Conservation (phyloP, 176 grass and related monocot genomes). For the Triticum urartu region DNA sequence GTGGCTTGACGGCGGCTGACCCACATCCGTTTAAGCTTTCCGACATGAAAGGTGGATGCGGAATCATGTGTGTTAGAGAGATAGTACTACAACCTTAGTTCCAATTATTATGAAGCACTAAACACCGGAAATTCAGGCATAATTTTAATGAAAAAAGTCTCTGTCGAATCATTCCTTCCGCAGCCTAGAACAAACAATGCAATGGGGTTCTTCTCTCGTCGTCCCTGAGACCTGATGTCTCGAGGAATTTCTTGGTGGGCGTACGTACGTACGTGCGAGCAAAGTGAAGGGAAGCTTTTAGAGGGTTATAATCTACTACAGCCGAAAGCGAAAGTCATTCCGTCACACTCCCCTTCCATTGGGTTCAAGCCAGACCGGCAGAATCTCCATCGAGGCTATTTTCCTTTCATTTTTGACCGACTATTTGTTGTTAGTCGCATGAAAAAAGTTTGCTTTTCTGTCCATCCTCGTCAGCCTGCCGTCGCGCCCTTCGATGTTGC, state of each 20-base stretch:
- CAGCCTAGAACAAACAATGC: not conserved
- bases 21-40: not conserved
- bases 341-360: not conserved
- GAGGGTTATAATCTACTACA: not conserved
- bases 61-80: no score
- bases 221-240: not conserved
- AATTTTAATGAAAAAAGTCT: not conserved
- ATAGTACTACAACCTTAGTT: not conserved
- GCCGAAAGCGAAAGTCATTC: conserved; percentile 38
- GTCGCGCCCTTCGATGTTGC: no score
- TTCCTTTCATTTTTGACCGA: no score
- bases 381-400: no score
- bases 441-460: no score
- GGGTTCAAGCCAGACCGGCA: not conserved
- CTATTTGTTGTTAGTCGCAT: no score
- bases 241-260: not conserved
- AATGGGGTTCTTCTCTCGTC: conserved; percentile 23
- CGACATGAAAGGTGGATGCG: no score
- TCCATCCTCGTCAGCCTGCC: no score
- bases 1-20: not conserved
- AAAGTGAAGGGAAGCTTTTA: conserved; percentile 27
- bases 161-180: not conserved
- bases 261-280: conserved; percentile 33
- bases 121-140: not conserved
- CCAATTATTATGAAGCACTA: not conserved